Conservation (phyloP, 2,329 filamentous ascomycete species). For the Sclerotinia sclerotiorum region DNA sequence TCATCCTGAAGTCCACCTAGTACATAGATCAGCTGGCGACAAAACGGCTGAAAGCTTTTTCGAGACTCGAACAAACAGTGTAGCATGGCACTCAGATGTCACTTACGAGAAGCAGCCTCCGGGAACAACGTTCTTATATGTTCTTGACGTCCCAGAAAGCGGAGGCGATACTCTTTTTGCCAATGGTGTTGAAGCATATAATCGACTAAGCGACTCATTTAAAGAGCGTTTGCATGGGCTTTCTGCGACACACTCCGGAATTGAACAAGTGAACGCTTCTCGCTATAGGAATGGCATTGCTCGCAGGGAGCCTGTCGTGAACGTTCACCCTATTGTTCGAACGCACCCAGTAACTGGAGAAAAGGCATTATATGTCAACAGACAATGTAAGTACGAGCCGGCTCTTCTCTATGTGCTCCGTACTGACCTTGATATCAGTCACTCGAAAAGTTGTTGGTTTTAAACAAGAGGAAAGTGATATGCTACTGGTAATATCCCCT, state of each 20-base stretch:
- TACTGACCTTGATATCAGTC: conserved; percentile 49
- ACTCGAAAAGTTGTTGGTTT: conserved; percentile 77
- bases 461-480: conserved; percentile 85
- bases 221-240: conserved; percentile 77
- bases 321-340: conserved; percentile 73
- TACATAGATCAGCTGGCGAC: conserved; percentile 70
- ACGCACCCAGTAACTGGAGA: conserved; percentile 82
- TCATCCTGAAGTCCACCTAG: conserved; percentile 73
- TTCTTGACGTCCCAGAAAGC: conserved; percentile 75
- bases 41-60: conserved; percentile 62
- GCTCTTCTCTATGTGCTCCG: neutral
- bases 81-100: conserved; percentile 88
- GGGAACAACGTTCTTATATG: conserved; percentile 84
- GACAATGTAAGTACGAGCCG: conserved; percentile 62
- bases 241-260: conserved; percentile 75
- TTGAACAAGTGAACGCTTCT: conserved; percentile 75
- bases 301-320: conserved; percentile 71
- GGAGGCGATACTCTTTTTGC: conserved; percentile 86
- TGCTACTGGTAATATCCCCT: conserved; percentile 50
- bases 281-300: conserved; percentile 67
- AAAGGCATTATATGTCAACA: conserved; percentile 81
- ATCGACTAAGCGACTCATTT: conserved; percentile 75
- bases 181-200: conserved; percentile 78
- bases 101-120: conserved; percentile 87
- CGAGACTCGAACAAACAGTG: conserved; percentile 69